Conservation (phyloP, 2,329 filamentous ascomycete genomes). For the Fusarium napiforme region DNA sequence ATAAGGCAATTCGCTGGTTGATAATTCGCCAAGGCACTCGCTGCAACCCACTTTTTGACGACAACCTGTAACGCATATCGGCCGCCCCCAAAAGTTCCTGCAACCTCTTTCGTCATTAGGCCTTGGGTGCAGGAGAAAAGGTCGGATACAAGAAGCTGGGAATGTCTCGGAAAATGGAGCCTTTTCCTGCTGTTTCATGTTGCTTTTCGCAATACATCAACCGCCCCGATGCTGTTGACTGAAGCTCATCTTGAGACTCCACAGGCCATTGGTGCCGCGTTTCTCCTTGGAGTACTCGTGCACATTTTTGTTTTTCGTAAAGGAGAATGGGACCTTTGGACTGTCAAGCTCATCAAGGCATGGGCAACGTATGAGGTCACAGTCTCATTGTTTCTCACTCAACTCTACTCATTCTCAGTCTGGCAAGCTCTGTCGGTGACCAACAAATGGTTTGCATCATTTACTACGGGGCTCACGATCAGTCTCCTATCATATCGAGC, state of each 20-base stretch:
- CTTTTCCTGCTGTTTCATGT: too few species aligned
- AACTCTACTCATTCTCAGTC: background rate
- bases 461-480: background rate
- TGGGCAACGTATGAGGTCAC: background rate
- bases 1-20: background rate
- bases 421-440: background rate
- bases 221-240: background rate
- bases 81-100: background rate
- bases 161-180: rapidly evolving
- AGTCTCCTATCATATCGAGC: slow-evolving; percentile 20
- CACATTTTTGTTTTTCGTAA: slow-evolving; percentile 3
- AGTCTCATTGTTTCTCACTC: background rate
- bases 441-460: background rate
- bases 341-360: background rate
- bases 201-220: rapidly evolving
- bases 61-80: background rate
- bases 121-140: rapidly evolving
- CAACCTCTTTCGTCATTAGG: background rate
- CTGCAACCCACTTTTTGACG: background rate
- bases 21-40: background rate
- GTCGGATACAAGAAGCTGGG: background rate
- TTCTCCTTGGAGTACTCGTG: background rate
- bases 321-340: slow-evolving; percentile 27
- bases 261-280: background rate
- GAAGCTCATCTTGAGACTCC: background rate